Evolutionary conservation across 345 rosid genomes (phyloP).

Genomic region (Eucalyptus lansdowneana): DNA sequence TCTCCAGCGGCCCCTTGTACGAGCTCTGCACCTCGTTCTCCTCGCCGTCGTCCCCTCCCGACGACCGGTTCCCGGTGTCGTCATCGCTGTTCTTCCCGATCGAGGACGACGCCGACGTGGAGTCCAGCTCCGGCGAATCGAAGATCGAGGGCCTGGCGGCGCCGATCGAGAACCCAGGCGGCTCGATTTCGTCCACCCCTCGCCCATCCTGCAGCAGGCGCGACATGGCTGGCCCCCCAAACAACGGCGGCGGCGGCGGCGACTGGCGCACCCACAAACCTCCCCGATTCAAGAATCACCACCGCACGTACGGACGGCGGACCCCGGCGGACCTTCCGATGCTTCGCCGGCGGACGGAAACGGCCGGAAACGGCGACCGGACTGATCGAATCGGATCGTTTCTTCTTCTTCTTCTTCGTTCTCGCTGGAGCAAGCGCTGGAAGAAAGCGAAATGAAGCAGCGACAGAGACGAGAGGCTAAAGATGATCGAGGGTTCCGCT

Average conservation of each 20-base stretch:
- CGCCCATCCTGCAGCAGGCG: background rate
- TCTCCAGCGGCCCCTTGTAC: conserved; percentile 32
- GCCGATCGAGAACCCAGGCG: background rate
- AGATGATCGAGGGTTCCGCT: background rate
- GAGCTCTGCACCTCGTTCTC: conserved; percentile 54
- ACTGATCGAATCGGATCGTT: background rate
- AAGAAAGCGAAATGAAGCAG: background rate
- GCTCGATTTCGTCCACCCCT: background rate
- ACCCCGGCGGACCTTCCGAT: background rate
- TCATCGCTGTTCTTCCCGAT: conserved; percentile 48
- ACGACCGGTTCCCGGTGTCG: conserved; percentile 9
- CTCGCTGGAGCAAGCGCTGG: background rate
- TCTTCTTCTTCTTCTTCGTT: background rate
- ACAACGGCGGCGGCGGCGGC: no score
- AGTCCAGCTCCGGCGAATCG: background rate
- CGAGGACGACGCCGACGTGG: conserved; percentile 21
- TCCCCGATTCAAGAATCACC: no score
- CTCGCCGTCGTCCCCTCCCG: conserved; percentile 18
- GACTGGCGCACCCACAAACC: no score
- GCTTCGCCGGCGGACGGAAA: background rate
- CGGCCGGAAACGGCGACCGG: background rate
- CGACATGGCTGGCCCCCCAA: background rate
- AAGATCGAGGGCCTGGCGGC: background rate
- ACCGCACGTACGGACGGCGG: no score
- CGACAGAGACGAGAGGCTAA: background rate